Conservation (phyloP, 192 early-diverging fungal species). For the Lunasporangiospora selenospora region DNA sequence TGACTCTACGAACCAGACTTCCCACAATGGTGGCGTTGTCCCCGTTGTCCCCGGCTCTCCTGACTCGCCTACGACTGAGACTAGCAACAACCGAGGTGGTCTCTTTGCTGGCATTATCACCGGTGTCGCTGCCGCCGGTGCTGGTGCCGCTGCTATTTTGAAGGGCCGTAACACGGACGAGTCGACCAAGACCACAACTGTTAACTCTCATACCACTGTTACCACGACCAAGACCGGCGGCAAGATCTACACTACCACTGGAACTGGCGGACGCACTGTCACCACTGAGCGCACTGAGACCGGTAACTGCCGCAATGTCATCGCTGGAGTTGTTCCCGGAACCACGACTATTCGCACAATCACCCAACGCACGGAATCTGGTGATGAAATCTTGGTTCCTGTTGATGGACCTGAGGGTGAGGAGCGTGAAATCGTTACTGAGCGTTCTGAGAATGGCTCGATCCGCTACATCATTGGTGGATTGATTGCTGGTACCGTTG, state of each 20-base stretch:
- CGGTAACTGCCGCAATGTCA: slow-evolving; percentile 24
- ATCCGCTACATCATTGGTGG: slow-evolving; percentile 47
- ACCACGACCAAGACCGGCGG: slow-evolving; percentile 33
- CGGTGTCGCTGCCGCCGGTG: slow-evolving; percentile 7
- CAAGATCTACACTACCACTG: slow-evolving; percentile 39
- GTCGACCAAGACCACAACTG: slow-evolving; percentile 16
- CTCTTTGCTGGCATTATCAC: neutral
- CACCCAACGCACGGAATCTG: slow-evolving; percentile 32
- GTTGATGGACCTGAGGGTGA: slow-evolving; percentile 39
- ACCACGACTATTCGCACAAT: slow-evolving; percentile 36
- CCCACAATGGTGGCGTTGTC: slow-evolving; percentile 17
- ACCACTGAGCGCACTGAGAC: slow-evolving; percentile 31
- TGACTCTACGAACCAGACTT: slow-evolving; percentile 15
- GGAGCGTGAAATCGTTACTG: slow-evolving; percentile 34
- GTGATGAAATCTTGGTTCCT: slow-evolving; percentile 38
- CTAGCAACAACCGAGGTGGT: neutral
- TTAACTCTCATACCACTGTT: slow-evolving; percentile 38
- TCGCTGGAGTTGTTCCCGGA: slow-evolving; percentile 28
- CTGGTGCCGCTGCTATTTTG: slow-evolving; percentile 11
- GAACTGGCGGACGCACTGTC: slow-evolving; percentile 40
- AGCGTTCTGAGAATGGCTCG: slow-evolving; percentile 26
- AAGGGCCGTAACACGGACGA: neutral
- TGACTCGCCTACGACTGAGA: slow-evolving; percentile 9
- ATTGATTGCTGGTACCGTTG: slow-evolving; percentile 23
- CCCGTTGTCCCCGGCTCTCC: slow-evolving; percentile 15